Base-by-base conservation (phyloP, 202 grass and related monocot species). In the Schoenoplectus tabernaemontani region DNA sequence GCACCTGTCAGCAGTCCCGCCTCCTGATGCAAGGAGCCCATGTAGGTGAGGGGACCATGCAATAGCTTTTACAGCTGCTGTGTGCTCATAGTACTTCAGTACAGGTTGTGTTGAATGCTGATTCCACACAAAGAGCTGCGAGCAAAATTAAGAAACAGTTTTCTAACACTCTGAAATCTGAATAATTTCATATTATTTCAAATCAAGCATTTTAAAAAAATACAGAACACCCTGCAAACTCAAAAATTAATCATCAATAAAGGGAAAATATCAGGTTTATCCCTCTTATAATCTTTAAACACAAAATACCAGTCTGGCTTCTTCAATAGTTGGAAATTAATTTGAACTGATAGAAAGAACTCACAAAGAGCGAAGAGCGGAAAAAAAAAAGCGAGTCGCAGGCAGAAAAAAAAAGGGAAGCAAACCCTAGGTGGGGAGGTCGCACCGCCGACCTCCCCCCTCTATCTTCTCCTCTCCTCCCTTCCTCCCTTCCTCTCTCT, bases 11-110 rank as follows among this genome's bases (percentile, higher is more conserved):
- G 92, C 92, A 36, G 92, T 99, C 79, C 96, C 96, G 59, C 96
- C 96, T 57, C 96, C 96, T 72, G 96, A 99, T 85, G 96, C 90
- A 86, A 99, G 90, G 64, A 96, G 71, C 0, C 96, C 96, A 69
- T 99, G 90, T 20, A 96, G 79, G 86, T 99, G 96, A 79, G 96
- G 96, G 17, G 96, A 99, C 96, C 96, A 99, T 23, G 96, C 96
- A 88, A 99, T 99, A 77, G 96, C 96, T 83, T 99, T 99, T 56
- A 99, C 96, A 83, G 96, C 96, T 83, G 96, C 96, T 41, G 88
- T 96, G 82, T 99, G 96, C 88, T 99, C 92, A 3, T 76, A 89
- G 82, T 96, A 99, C 82, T 93, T 99, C 11, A 96, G 56, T 58
- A 99, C 85, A 23, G 96, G 96, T 43, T 96, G 81, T 56, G 62